A percentile compares a stretch with the other conserved stretches of the same genome.
Conservation (phyloP, 768 basidiomycete genomes). For the Auricularia sp. region DNA sequence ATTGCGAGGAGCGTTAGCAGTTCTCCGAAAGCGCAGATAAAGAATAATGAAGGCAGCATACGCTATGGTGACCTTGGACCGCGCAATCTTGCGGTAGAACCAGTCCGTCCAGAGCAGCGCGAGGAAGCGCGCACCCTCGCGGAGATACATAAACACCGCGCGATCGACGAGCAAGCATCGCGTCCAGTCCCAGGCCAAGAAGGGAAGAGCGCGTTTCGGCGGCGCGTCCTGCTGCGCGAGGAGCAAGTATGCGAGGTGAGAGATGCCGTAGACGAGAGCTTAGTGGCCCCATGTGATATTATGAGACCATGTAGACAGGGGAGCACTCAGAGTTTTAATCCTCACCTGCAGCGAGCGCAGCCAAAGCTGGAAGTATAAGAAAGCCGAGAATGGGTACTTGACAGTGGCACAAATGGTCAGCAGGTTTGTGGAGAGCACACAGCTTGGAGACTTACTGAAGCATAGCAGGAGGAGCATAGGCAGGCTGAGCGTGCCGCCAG, state of each 20-base stretch:
- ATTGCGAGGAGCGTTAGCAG: neutral
- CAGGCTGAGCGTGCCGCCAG: neutral
- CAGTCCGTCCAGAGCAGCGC: neutral
- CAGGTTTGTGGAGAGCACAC: no score
- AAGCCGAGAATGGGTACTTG: neutral
- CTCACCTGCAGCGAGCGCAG: neutral
- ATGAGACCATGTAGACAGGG: neutral
- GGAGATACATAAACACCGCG: slow-evolving; percentile 4
- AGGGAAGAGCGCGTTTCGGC: neutral
- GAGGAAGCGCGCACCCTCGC: neutral
- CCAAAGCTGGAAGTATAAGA: neutral
- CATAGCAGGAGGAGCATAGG: neutral
- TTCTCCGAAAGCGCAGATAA: neutral
- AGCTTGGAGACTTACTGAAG: neutral
- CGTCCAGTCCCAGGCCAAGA: slow-evolving; percentile 1
- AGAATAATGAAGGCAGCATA: neutral
- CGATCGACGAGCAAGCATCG: slow-evolving; percentile 4
- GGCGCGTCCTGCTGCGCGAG: slow-evolving; percentile 6
- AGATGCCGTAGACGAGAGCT: slow-evolving; percentile 4
- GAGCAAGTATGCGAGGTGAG: slow-evolving; percentile 4
- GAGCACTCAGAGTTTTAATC: neutral
- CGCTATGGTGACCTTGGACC: neutral
- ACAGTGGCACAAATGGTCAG: neutral
- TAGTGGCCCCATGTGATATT: neutral
- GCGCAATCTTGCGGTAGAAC: slow-evolving; percentile 1